A percentile compares a stretch with the other conserved stretches of the same genome.
These are phyloP conservation scores for Rubia tinctorum DNA, from an alignment of 305 asterid genomes.

Conservation along the genomic window DNA sequence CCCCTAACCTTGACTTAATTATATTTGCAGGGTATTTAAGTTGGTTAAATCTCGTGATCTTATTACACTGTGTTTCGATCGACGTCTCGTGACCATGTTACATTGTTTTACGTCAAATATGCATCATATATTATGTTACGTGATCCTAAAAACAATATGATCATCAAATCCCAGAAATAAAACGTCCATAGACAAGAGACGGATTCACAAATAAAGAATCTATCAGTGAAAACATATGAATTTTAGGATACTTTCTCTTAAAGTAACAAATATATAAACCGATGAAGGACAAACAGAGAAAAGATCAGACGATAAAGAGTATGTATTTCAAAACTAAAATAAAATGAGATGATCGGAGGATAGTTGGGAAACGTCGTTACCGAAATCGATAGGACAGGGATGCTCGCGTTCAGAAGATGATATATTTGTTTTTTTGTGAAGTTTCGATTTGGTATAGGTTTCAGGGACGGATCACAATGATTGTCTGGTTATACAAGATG, in stretches of 20 bases:
- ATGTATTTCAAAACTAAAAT: background rate
- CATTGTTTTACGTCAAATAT: background rate
- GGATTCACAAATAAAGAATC: background rate
- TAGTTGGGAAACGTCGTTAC: background rate
- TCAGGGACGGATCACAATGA: background rate
- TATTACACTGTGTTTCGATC: background rate
- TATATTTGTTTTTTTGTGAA: background rate
- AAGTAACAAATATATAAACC: background rate
- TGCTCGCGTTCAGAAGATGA: background rate
- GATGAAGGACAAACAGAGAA: background rate
- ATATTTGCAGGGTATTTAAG: background rate
- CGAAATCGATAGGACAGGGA: background rate
- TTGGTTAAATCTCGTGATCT: background rate
- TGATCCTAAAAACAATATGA: background rate
- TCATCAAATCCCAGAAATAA: background rate
- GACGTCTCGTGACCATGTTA: background rate
- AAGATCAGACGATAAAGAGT: background rate
- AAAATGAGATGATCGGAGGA: background rate
- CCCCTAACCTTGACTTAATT: background rate
- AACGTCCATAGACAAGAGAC: background rate
- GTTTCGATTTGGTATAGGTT: constrained; percentile 10
- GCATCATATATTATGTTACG: background rate
- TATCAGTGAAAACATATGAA: background rate
- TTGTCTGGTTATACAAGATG: constrained; percentile 8
- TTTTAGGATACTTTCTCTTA: background rate